Evolutionary conservation across 2,329 filamentous ascomycete species (phyloP).

Genomic region (Setomelanomma holmii): DNA sequence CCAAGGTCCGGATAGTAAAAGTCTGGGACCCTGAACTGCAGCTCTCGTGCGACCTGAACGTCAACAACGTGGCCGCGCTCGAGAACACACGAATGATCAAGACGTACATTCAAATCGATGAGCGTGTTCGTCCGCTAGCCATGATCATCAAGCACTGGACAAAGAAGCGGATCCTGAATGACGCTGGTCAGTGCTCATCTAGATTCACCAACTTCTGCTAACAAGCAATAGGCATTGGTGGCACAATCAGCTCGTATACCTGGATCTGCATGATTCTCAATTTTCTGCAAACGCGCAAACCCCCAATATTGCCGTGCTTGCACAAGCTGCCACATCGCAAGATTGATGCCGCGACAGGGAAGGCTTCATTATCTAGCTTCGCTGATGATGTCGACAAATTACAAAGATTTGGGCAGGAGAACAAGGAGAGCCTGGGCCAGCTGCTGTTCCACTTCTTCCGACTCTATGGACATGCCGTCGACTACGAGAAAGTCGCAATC

Average conservation of each 20-base stretch:
- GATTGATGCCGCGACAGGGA: conserved; percentile 67
- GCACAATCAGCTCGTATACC: conserved; percentile 95
- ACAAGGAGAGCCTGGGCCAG: conserved; percentile 81
- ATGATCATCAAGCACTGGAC: conserved; percentile 99
- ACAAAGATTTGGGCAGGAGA: conserved; percentile 75
- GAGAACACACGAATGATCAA: conserved; percentile 99
- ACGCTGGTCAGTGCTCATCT: conserved; percentile 77
- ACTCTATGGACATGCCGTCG: conserved; percentile 90
- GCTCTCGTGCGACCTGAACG: conserved; percentile 95
- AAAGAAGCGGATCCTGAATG: conserved; percentile 88
- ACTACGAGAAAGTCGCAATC: conserved; percentile 83
- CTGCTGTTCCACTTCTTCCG: conserved; percentile 96
- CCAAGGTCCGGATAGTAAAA: conserved; percentile 98
- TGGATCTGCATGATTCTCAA: conserved; percentile 99
- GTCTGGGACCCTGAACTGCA: conserved; percentile 94
- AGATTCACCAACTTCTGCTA: conserved; percentile 12
- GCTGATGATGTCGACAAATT: conserved; percentile 84
- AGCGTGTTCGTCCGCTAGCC: conserved; percentile 86
- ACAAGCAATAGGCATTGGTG: conserved; percentile 71
- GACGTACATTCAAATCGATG: conserved; percentile 92
- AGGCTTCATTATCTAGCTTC: conserved; percentile 70
- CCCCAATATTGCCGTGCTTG: conserved; percentile 83
- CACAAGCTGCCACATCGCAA: conserved; percentile 75
- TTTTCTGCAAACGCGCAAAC: conserved; percentile 86
- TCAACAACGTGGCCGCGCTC: conserved; percentile 93